Base-by-base conservation (phyloP, 176 grass and related monocot genomes). In the Carex cristatella region DNA sequence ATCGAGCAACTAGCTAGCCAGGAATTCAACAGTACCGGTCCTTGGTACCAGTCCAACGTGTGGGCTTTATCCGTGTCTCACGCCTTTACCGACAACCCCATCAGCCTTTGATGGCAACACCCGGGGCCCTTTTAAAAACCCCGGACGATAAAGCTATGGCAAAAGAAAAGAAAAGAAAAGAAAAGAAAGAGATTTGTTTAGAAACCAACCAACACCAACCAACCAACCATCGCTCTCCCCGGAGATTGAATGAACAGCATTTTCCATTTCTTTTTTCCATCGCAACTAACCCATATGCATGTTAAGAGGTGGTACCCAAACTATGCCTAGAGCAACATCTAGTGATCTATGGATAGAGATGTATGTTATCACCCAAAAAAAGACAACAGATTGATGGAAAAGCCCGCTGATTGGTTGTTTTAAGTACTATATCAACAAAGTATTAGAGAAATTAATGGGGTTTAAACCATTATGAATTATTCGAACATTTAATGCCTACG, bases 61-160 rank as follows among this genome's bases (percentile, higher is more conserved):
- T 56, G 73, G 73, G 48, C 27, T 56, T 77, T 56, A 77, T 56
- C 73, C 30, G 13, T 56, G 48, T 77, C 73, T 77, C 49, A 32
- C 28, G 2, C 73, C 73, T 77, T 77, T 77, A 55, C 73, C 73
- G 73, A 77, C 73, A 77, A 13, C 48, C 19, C 72, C 74, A 78
- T 55, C 74, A 33, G 49, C 51, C 49, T 57, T 46, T 78, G 74
- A 57, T 78, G 12, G 42, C 51, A 32, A 16, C 73, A 77, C 1
- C n/a, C 1, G 42, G 70, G 42, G 16, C 70, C 70, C 70, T 33
- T 57, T 3, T 33, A 32, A 33, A 69, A 77, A 77, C 46, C 48
- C 72, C 4, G 48, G 44, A 35, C 12, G 46, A 53, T 55, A 78
- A 78, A 78, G 74, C 74, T 7, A 78, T 33, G 27, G 49, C 73